phyloP scores from a whole-genome alignment of 116 monocot genomes.

The Zostera marina region DNA sequence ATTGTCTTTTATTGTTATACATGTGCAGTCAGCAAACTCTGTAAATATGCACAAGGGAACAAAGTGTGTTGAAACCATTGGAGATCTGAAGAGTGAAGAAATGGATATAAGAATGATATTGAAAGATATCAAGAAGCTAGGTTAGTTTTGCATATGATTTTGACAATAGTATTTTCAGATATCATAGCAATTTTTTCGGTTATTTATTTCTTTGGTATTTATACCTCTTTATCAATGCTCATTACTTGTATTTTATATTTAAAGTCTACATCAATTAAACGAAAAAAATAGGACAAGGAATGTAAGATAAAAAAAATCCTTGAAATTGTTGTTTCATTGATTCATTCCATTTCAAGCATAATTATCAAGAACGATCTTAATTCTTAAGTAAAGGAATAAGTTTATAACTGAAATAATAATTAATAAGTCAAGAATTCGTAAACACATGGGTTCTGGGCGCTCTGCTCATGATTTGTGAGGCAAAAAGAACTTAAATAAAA shows the following conservation, averaged over 20 bases:
- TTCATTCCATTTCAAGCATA: too few species aligned
- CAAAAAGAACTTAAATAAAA: too few species aligned
- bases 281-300: too few species aligned
- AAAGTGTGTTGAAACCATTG: neutral
- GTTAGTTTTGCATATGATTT: neutral
- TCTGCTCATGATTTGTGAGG: too few species aligned
- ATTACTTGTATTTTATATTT: neutral
- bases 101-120: slow-evolving; percentile 7
- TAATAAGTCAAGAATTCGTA: too few species aligned
- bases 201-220: neutral
- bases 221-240: neutral
- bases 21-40: slow-evolving; percentile 8
- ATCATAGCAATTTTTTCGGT: neutral
- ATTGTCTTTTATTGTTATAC: too few species aligned
- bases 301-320: too few species aligned
- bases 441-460: too few species aligned
- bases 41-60: slow-evolving; percentile 1
- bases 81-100: slow-evolving; percentile 7
- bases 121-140: slow-evolving; percentile 10
- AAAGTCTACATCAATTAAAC: neutral
- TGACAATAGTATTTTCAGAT: neutral
- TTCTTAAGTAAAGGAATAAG: too few species aligned
- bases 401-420: too few species aligned
- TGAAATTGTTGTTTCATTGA: too few species aligned
- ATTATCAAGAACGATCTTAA: too few species aligned